Conservation (phyloP, 352 stramenopile species). For the Phytophthora multivora region DNA sequence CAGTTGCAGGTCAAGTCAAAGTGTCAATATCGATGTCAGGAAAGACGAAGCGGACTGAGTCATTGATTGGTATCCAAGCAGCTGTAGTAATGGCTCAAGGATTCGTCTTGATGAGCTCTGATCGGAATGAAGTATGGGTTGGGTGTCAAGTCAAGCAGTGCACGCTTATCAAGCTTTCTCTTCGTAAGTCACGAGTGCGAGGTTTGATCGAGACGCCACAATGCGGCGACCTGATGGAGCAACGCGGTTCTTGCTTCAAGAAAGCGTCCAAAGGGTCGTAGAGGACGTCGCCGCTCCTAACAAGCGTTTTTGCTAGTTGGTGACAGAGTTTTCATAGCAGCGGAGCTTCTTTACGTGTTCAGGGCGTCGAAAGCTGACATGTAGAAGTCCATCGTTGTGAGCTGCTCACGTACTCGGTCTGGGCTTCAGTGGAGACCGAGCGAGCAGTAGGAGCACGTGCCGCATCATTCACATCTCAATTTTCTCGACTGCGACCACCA, state of each 20-base stretch:
- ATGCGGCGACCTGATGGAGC: slow-evolving; percentile 19
- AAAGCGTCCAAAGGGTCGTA: slow-evolving; percentile 25
- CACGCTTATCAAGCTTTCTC: slow-evolving; percentile 7
- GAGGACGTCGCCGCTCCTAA: slow-evolving; percentile 1
- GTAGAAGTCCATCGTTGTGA: slow-evolving; percentile 32
- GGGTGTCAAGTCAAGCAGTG: slow-evolving; percentile 1
- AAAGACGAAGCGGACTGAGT: slow-evolving; percentile 14
- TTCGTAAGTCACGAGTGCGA: background rate
- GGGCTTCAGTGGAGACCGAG: background rate
- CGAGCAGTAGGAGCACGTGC: background rate
- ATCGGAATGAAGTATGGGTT: background rate
- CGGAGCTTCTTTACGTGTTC: slow-evolving; percentile 33
- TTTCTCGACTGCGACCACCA: slow-evolving; percentile 25
- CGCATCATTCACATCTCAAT: slow-evolving; percentile 39
- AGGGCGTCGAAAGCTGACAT: slow-evolving; percentile 20
- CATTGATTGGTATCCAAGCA: slow-evolving; percentile 12
- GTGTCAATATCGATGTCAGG: background rate
- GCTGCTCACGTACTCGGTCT: slow-evolving; percentile 11
- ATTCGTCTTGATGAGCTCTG: slow-evolving; percentile 10
- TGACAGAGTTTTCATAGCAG: slow-evolving; percentile 3
- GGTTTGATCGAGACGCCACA: slow-evolving; percentile 10
- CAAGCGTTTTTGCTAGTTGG: background rate
- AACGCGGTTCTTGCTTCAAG: slow-evolving; percentile 20
- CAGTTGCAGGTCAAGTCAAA: slow-evolving; percentile 22
- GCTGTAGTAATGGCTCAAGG: slow-evolving; percentile 23